Evolutionary conservation across 2,329 filamentous ascomycete genomes (phyloP), one percentile per base, ranked within the genome.

Genomic region (Gliomastix tumulicola): DNA sequence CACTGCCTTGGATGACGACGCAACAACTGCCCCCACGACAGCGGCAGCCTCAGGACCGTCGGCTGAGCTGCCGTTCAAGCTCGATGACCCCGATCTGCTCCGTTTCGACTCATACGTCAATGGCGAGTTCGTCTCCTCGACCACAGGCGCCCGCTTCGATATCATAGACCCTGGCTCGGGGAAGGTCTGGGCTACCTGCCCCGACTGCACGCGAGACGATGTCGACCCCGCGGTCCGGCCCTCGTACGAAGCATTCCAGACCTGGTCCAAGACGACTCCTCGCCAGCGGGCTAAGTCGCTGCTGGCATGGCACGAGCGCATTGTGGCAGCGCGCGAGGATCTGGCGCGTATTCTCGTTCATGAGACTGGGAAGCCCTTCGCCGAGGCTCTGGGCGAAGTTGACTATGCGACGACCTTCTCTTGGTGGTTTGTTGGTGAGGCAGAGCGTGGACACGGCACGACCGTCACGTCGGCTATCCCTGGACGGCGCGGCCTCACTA

Each of bases 401-500:
- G 71, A 76, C 48, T 77, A 78, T 42, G 70, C 69, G 3, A 49
- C 64, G 0, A 60, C 63, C 1, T 76, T 78, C 46, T 62, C 66
- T 3, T 70, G 69, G 57, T 79, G 74, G 74, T 79, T 79, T 43
- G 59, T 68, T 0, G 65, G 67, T 10, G 69, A 72, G 44, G 67
- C 69, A 55, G 35, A 1, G 71, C 68, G 17, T 65, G 16, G 68
- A 19, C 80, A 50, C 64, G 84, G 84, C 13, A 70, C 70, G 0
- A 69, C 82, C 6, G 71, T 76, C 32, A 65, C 69, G 1, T 71
- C 79, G 1, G 65, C 82, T 0, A 60, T 74, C 0, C 76, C 83
- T 0, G 76, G 77, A 21, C 66, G 84, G 7, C 68, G 83, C 11
- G 69, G 80, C 4, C 74, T 89, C 42, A 83, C 80, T 0, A 72